Evolutionary conservation across 2,329 filamentous ascomycete species (phyloP).

Genomic region (Arthroderma sp.): DNA sequence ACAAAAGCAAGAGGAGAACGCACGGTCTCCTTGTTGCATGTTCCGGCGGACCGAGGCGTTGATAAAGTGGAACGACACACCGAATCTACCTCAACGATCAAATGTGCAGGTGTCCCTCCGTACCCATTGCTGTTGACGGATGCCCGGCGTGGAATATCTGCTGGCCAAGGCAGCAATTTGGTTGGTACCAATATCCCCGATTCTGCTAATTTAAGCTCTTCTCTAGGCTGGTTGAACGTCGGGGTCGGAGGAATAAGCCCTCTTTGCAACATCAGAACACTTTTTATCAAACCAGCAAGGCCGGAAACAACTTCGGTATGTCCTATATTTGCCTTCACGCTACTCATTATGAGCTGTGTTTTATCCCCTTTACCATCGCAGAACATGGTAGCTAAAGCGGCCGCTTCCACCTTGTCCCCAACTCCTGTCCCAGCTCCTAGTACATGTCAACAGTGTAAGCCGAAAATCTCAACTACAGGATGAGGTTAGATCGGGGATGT

Average conservation of each 20-base stretch:
- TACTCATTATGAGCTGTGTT: not conserved
- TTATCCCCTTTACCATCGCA: not conserved
- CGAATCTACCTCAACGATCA: constrained; percentile 27
- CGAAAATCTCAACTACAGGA: too few species aligned
- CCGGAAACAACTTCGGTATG: constrained; percentile 20
- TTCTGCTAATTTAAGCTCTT: constrained; percentile 12
- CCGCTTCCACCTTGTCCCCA: constrained; percentile 20
- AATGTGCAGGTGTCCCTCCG: constrained; percentile 34
- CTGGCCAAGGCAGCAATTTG: constrained; percentile 10
- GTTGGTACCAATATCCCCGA: not conserved
- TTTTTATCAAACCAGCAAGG: constrained; percentile 23
- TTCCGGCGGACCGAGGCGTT: too few species aligned
- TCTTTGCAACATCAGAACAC: constrained; percentile 20
- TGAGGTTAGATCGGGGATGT: too few species aligned
- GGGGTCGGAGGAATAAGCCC: constrained; percentile 19
- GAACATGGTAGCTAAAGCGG: constrained; percentile 15
- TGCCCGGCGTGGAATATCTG: constrained; percentile 18
- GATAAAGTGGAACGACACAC: too few species aligned
- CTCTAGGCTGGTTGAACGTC: constrained; percentile 19
- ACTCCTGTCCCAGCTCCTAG: constrained; percentile 20
- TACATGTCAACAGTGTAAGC: too few species aligned
- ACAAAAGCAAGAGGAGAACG: too few species aligned
- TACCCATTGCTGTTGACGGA: constrained; percentile 39
- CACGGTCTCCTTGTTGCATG: too few species aligned
- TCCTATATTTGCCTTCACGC: constrained; percentile 27